Conservation (phyloP, 257 asterid genomes). For the Rhazya stricta region DNA sequence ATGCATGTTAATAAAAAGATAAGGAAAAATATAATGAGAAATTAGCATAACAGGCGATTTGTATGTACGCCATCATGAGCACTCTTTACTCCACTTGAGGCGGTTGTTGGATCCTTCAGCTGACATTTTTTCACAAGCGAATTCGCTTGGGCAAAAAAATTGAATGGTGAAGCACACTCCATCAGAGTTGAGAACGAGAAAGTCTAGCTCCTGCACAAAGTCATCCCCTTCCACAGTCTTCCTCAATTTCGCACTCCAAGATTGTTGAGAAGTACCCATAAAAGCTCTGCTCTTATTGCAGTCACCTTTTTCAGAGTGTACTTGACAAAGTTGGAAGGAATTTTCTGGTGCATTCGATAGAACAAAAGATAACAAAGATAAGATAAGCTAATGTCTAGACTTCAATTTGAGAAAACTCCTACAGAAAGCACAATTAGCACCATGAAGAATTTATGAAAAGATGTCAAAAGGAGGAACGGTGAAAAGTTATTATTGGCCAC, state of each 20-base stretch:
- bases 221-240: background rate
- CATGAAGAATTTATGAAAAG: background rate
- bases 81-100: background rate
- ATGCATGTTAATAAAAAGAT: too few species aligned
- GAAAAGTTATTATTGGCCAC: too few species aligned
- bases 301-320: background rate
- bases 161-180: slow-evolving; percentile 6
- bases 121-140: background rate
- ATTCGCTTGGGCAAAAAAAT: background rate
- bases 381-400: background rate
- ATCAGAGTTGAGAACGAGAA: slow-evolving; percentile 10
- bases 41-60: too few species aligned
- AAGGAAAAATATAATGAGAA: too few species aligned
- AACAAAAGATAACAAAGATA: too few species aligned
- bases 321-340: slow-evolving; percentile 2
- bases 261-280: background rate
- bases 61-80: too few species aligned
- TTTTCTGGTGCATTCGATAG: slow-evolving; percentile 6
- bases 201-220: background rate
- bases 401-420: too few species aligned
- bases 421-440: too few species aligned
- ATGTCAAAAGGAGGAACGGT: background rate
- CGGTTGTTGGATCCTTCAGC: background rate
- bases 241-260: slow-evolving; percentile 8
- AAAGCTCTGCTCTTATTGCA: background rate